Evolutionary conservation across 192 early-diverging fungal species (phyloP), one percentile per base, ranked within the genome.

Genomic region (Backusella psychrophila): DNA sequence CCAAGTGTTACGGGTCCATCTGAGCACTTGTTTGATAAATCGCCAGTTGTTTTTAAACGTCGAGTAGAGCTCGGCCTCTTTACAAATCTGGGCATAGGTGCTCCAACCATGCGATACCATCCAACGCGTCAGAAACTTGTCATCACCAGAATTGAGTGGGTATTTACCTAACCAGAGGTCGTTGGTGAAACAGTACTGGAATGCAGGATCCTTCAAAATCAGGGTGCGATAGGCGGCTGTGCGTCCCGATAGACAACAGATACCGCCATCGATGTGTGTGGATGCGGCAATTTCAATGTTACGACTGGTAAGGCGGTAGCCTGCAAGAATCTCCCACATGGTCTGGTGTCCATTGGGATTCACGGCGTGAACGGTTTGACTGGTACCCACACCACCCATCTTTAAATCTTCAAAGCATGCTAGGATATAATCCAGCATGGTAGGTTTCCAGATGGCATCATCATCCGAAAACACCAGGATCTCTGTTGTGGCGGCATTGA

Each of bases 1-100:
- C 91, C 91, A 92, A 21, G 90, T 92, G 66, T 92, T 92, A 26
- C 91, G 87, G 1, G 91, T 92, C 91, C 91, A 92, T 26, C 91
- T 83, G 42, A 92, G 73, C 3, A 92, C 83, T 49, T 92, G 91
- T 41, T 90, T 91, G 4, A 92, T 75, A 73, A 92, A 92, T 11
- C 87, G 79, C 90, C 90, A 92, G 72, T 92, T 90, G 81, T 91
- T 87, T 80, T 92, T 92, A 83, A 92, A 92, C 0, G 91, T 92
- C 2, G 91, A 92, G 7, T 71, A 74, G 19, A 92, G 81, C 38
- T 92, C 91, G 70, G 88, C 91, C 75, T 92, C 86, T 29, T 84
- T 82, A 49, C 90, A 90, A 66, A 88, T 82, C 65, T 92, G 91
- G 29, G 91, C 87, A 77, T 87, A 89, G 21, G 91, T 91, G 71